These are phyloP conservation scores for Lablab purpureus DNA, from an alignment of 306 rosid genomes.

Conservation along the genomic window DNA sequence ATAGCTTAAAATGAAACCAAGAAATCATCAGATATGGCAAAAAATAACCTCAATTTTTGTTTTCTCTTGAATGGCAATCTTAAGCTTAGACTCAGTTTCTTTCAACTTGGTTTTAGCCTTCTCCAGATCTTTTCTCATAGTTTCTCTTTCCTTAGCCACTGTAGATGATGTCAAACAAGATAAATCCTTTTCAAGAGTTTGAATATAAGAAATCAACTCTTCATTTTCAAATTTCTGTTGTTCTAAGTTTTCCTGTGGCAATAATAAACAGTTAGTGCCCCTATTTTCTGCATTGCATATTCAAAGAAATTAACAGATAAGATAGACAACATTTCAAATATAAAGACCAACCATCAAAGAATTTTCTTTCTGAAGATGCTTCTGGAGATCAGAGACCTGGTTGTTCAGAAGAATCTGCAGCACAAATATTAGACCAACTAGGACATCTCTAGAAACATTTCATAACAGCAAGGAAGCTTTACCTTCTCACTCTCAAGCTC, in stretches of 20 bases:
- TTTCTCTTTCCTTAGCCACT: slow-evolving; percentile 78
- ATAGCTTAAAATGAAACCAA: slow-evolving; percentile 39
- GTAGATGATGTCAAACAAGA: slow-evolving; percentile 68
- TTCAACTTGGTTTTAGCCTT: slow-evolving; percentile 74
- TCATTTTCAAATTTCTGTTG: slow-evolving; percentile 65
- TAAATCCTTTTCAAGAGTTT: slow-evolving; percentile 74
- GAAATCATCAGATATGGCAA: slow-evolving; percentile 28
- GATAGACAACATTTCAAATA: slow-evolving; percentile 33
- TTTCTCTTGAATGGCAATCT: slow-evolving; percentile 83
- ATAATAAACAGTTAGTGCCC: slow-evolving; percentile 34
- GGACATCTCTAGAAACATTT: slow-evolving; percentile 38
- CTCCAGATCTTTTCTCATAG: slow-evolving; percentile 80
- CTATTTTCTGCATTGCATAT: slow-evolving; percentile 24
- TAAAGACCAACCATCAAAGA: slow-evolving; percentile 61
- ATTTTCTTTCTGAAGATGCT: slow-evolving; percentile 62
- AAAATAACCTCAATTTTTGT: slow-evolving; percentile 84
- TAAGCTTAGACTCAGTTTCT: slow-evolving; percentile 85
- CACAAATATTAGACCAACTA: slow-evolving; percentile 40
- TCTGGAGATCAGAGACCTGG: slow-evolving; percentile 70
- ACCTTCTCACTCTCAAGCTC: slow-evolving; percentile 83
- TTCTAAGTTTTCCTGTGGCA: slow-evolving; percentile 63
- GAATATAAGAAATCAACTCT: slow-evolving; percentile 68
- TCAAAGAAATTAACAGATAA: slow-evolving; percentile 25
- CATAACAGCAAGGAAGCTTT: slow-evolving; percentile 23
- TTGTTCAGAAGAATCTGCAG: slow-evolving; percentile 64